A percentile compares a stretch with the other conserved stretches of the same genome.
phyloP scores from a whole-genome alignment of 345 rosid genomes.

The Salix arbutifolia region DNA sequence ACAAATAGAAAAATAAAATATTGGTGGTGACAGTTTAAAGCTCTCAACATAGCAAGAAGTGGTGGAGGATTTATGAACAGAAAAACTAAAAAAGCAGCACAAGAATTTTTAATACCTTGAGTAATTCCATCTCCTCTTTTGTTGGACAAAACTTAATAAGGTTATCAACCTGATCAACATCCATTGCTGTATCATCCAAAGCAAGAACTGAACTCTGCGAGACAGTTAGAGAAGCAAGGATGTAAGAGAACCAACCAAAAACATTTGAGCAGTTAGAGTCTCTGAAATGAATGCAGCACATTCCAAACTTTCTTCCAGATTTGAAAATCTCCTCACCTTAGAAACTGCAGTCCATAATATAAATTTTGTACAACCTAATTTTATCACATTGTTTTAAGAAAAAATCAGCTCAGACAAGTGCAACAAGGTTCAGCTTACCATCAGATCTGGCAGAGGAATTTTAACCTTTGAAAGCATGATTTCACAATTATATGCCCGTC shows the following conservation, averaged over 20 bases:
- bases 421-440: slow-evolving; percentile 43
- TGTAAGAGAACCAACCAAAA: slow-evolving; percentile 10
- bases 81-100: neutral
- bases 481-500: slow-evolving; percentile 82
- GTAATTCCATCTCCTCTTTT: slow-evolving; percentile 71
- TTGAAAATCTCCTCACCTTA: neutral
- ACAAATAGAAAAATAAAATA: neutral
- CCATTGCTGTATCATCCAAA: slow-evolving; percentile 68
- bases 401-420: slow-evolving; percentile 11
- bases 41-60: neutral
- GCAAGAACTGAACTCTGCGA: slow-evolving; percentile 70
- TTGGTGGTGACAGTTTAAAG: neutral
- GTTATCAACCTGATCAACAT: slow-evolving; percentile 78
- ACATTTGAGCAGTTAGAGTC: slow-evolving; percentile 2
- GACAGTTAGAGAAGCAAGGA: slow-evolving; percentile 19
- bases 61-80: neutral
- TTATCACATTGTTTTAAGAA: neutral
- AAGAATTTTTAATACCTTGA: slow-evolving; percentile 42
- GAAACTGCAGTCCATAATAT: neutral
- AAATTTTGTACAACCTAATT: neutral
- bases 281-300: neutral
- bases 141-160: slow-evolving; percentile 83
- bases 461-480: slow-evolving; percentile 84
- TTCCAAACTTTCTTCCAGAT: neutral
- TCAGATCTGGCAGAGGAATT: slow-evolving; percentile 66